A percentile compares a stretch with the other conserved stretches of the same genome.
These are phyloP conservation scores for Aureobasidium lini DNA, from an alignment of 2,329 filamentous ascomycete species.

Conservation along the genomic window DNA sequence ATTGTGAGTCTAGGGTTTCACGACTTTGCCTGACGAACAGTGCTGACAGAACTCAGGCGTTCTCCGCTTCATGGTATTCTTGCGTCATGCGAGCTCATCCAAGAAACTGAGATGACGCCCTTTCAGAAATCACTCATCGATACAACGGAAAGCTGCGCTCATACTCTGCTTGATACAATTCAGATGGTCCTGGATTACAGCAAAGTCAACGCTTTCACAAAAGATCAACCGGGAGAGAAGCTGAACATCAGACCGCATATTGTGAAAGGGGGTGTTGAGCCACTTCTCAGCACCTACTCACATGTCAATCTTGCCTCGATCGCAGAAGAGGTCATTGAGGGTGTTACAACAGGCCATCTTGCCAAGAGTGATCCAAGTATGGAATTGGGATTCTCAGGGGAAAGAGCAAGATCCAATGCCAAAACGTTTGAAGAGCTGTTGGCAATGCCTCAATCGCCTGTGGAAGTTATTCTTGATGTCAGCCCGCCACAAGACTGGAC, in stretches of 20 bases:
- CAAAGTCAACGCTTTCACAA: conserved; percentile 30
- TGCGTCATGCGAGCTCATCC: conserved; percentile 40
- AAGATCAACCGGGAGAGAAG: background rate
- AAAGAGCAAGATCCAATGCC: background rate
- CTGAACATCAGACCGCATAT: conserved; percentile 5
- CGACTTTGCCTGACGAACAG: background rate
- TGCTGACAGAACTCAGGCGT: conserved; percentile 16
- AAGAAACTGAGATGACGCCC: conserved; percentile 31
- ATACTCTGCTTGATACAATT: conserved; percentile 40
- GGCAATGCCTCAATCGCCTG: conserved; percentile 29
- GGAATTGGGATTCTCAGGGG: background rate
- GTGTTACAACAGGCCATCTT: conserved; percentile 45
- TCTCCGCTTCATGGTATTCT: conserved; percentile 37
- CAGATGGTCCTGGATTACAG: conserved; percentile 31
- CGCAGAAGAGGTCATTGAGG: conserved; percentile 48
- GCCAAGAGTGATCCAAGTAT: conserved; percentile 23
- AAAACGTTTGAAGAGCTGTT: conserved; percentile 19
- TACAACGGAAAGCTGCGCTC: conserved; percentile 39
- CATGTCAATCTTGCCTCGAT: conserved; percentile 35
- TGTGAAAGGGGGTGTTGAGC: conserved; percentile 13
- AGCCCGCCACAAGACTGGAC: conserved; percentile 30
- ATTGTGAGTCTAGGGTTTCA: conserved; percentile 20
- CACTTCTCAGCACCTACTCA: conserved; percentile 24
- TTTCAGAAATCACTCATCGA: conserved; percentile 34
- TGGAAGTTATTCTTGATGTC: conserved; percentile 35